Conservation (phyloP, 2,329 filamentous ascomycete species). For the Penicillium sp. region DNA sequence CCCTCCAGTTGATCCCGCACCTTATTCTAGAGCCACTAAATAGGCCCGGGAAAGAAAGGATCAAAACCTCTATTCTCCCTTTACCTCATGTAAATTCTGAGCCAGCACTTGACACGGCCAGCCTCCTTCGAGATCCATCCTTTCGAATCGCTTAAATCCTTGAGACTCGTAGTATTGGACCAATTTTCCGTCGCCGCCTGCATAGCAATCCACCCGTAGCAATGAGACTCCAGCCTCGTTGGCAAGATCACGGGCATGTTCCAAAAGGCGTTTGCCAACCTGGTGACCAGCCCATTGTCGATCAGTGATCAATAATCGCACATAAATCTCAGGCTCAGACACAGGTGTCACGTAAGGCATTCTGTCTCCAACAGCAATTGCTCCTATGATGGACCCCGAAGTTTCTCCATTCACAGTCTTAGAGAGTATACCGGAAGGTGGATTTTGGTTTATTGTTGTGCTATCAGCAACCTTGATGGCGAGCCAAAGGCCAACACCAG, state of each 20-base stretch:
- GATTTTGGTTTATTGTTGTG: neutral
- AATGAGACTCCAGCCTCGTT: slow-evolving; percentile 8
- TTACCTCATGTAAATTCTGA: slow-evolving; percentile 2
- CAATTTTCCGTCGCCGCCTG: slow-evolving; percentile 13
- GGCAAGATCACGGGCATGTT: slow-evolving; percentile 14
- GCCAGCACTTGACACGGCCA: slow-evolving; percentile 16
- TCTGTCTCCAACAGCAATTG: slow-evolving; percentile 13
- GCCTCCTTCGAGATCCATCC: neutral
- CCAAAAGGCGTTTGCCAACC: slow-evolving; percentile 14
- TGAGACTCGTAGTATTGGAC: slow-evolving; percentile 17
- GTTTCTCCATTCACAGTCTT: neutral
- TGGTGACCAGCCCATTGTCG: slow-evolving; percentile 6
- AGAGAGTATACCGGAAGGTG: neutral
- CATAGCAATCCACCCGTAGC: slow-evolving; percentile 17
- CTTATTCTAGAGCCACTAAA: too few relatives aligned
- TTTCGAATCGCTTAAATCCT: slow-evolving; percentile 9
- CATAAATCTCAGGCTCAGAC: slow-evolving; percentile 16
- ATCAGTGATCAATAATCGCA: slow-evolving; percentile 13
- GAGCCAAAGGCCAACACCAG: slow-evolving; percentile 14
- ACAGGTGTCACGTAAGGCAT: slow-evolving; percentile 13
- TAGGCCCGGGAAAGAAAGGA: too few relatives aligned
- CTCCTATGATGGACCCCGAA: slow-evolving; percentile 8
- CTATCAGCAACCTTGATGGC: slow-evolving; percentile 7
- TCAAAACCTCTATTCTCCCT: neutral
- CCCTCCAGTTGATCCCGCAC: too few relatives aligned